Percentiles rank a stretch among this genome's conserved stretches.
Conservation (phyloP, 1,139 yeast species). For the Pichia sp. region DNA sequence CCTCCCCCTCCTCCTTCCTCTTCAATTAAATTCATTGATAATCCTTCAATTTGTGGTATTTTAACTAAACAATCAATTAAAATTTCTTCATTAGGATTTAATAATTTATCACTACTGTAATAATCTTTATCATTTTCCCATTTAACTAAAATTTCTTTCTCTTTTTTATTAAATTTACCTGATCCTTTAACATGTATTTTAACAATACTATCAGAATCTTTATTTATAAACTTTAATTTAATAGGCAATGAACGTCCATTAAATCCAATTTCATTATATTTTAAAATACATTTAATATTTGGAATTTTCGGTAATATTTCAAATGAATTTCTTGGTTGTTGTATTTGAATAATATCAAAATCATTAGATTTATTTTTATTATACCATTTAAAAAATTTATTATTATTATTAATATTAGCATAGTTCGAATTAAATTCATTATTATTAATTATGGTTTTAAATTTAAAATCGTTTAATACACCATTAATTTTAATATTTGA, state of each 20-base stretch:
- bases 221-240: conserved; percentile 22
- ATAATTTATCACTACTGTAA: conserved; percentile 5
- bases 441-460: conserved; percentile 1
- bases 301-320: conserved; percentile 34
- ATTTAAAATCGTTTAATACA: conserved; percentile 6
- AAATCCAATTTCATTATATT: conserved; percentile 21
- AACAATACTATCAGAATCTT: conserved; percentile 27
- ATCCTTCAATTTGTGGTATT: conserved; percentile 28
- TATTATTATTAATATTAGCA: no score
- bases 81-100: conserved; percentile 14
- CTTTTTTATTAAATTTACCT: neutral
- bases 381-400: conserved; percentile 5
- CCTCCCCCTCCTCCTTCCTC: neutral
- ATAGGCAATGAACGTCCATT: conserved; percentile 28
- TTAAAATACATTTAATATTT: conserved; percentile 20
- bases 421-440: neutral
- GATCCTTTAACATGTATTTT: conserved; percentile 4
- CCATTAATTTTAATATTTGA: conserved; percentile 7
- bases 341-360: neutral
- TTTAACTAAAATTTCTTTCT: conserved; percentile 6
- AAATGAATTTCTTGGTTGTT: conserved; percentile 14
- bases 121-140: conserved; percentile 16
- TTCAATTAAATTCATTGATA: conserved; percentile 7
- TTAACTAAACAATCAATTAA: conserved; percentile 26
- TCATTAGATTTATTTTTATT: neutral